Base-by-base conservation (phyloP, 179 eudicot species). In the Spinacia oleracea region DNA sequence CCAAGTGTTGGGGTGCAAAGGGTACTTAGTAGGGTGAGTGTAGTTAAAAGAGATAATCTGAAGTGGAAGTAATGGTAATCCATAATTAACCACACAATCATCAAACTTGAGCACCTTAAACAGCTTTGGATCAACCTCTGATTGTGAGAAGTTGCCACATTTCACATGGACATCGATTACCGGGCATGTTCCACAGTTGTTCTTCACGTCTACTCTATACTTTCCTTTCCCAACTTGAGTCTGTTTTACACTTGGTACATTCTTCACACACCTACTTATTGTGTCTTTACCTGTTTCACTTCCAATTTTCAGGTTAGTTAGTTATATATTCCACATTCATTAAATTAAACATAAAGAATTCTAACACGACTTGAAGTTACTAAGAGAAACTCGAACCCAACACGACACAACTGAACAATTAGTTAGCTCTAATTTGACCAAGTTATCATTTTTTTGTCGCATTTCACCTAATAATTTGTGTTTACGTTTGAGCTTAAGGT, bases 131-230 rank as follows among this genome's bases (percentile, higher is more conserved):
- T 75, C 42, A 53, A 75, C 83, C 43, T 75, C 10, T 15, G 38
- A 12, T 48, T 75, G 83, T 5, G 79, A 60, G 11, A 81, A 81
- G 7, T 42, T 70, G 38, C 83, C 83, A 38, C 83, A 81, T 72
- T 81, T 81, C 23, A 76, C 58, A 76, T 76, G 83, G 25, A 81
- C 72, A 42, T 81, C 76, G 15, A 78, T 81, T 32, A 80, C 76
- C 1, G 80, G 83, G 15, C 83, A 81, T 4, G 80, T 81, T 11
- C 76, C 80, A 8, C 83, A 81, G 65, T 76, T 81, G 76, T 76
- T 81, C 40, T 35, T 35, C 3, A 81, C 73, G 15, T 81, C 83
- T 21, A 81, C 83, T 43, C 63, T 70, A 68, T 67, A 76, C 72
- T 35, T 76, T 21, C 38, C 65, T 42, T 70, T 81, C 29, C 77